Evolutionary conservation across 169 alveolate genomes (phyloP).

Genomic region (Perkinsus olseni): DNA sequence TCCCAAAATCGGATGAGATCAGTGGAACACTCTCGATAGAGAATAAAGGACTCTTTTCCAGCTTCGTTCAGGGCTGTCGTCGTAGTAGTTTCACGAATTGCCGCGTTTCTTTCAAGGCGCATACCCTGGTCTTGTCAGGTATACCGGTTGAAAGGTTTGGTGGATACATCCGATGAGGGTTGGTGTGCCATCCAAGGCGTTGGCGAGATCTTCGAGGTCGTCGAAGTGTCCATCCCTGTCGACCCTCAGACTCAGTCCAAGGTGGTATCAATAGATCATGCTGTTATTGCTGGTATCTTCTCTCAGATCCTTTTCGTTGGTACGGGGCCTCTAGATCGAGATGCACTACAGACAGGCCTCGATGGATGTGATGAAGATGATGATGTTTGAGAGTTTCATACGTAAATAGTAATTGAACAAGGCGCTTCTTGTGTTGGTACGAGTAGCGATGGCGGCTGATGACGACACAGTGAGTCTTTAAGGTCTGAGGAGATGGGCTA

Average conservation of each 20-base stretch:
- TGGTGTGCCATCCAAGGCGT: slow-evolving; percentile 32
- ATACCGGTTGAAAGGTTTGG: not conserved
- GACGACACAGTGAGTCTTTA: no score
- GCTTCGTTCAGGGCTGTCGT: no score
- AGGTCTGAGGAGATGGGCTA: no score
- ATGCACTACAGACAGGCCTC: not conserved
- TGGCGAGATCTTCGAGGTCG: slow-evolving; percentile 29
- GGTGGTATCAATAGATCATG: not conserved
- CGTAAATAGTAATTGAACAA: not conserved
- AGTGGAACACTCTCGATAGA: no score
- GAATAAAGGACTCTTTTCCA: no score
- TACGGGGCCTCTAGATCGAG: not conserved
- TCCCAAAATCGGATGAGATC: no score
- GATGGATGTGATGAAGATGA: not conserved
- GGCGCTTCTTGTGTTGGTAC: no score
- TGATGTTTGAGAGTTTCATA: not conserved
- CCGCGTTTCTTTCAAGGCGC: not conserved
- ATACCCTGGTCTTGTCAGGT: not conserved
- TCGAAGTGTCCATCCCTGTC: not conserved
- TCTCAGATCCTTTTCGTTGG: not conserved
- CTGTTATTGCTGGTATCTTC: not conserved
- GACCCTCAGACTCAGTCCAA: not conserved
- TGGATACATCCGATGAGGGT: not conserved
- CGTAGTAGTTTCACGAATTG: no score
- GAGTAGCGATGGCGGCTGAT: not conserved